Evolutionary conservation across 768 basidiomycete species (phyloP), one percentile per base, ranked within the genome.

Genomic region (Suillus spraguei): DNA sequence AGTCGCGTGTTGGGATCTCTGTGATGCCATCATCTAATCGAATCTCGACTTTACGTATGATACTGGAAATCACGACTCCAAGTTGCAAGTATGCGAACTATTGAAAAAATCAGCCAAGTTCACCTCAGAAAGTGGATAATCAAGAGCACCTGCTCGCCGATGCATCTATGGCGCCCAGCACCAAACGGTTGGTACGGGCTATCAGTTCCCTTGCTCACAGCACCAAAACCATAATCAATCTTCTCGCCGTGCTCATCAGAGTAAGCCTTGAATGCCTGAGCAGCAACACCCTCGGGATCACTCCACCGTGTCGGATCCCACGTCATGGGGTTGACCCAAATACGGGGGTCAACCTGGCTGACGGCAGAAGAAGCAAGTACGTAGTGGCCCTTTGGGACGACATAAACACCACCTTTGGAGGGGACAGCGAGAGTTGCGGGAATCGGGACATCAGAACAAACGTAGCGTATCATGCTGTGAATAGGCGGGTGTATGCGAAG

Each of bases 161-260:
- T 96, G 76, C 94, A 99, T 67, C 96, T 83, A 80, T 97, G 97
- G 70, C 92, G 84, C 35, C 97, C 97, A 59, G 97, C 97, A 65
- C 97, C 97, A 71, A 99, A 99, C 2, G 97, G 97, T 74, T 97
- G 93, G 75, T 99, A 98, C 59, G 93, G 94, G 68, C 90, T 92
- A 62, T 95, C 93, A 7, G 96, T 98, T 58, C 96, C 96, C 79
- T 98, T 98, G 80, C 90, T 93, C 60, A 99, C 91, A 64, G 89
- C 86, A 59, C 97, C 97, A 76, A 94, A 99, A 2, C 97, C 97
- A 70, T 90, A 99, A 76, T 99, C 97, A 64, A 99, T 81, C 81
- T 95, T 95, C 76, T 97, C 94, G 62, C 93, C 90, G 39, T 77
- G 76, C 69, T 88, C 87, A 68, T 92, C 92, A 49, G 79, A 76